These are phyloP conservation scores for Onygena corvina DNA, from an alignment of 2,329 filamentous ascomycete species.

Conservation along the genomic window DNA sequence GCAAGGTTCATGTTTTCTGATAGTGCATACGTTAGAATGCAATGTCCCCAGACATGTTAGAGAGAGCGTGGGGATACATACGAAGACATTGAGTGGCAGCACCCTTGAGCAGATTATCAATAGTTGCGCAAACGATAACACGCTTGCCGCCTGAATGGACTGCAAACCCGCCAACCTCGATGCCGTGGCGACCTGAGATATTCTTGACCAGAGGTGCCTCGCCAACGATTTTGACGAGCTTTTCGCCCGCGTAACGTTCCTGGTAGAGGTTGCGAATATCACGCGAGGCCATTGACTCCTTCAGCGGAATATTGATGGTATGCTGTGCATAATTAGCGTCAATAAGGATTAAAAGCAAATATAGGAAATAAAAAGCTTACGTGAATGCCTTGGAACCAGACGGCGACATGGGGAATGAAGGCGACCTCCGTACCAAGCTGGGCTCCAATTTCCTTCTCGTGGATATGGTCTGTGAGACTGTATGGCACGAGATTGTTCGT, in stretches of 20 bases:
- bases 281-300: slow-evolving; percentile 73
- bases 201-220: slow-evolving; percentile 76
- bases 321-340: slow-evolving; percentile 38
- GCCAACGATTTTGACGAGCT: slow-evolving; percentile 81
- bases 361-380: slow-evolving; percentile 26
- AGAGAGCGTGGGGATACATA: slow-evolving; percentile 39
- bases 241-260: slow-evolving; percentile 90
- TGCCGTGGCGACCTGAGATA: slow-evolving; percentile 72
- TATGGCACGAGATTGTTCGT: slow-evolving; percentile 85
- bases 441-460: slow-evolving; percentile 76
- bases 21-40: slow-evolving; percentile 10
- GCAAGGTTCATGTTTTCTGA: slow-evolving; percentile 85
- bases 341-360: slow-evolving; percentile 8
- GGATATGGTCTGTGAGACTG: slow-evolving; percentile 83
- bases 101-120: slow-evolving; percentile 89
- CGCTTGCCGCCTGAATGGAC: slow-evolving; percentile 80
- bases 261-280: slow-evolving; percentile 93
- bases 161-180: slow-evolving; percentile 93
- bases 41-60: neutral
- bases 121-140: slow-evolving; percentile 86
- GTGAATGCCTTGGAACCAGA: slow-evolving; percentile 93
- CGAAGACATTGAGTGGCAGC: slow-evolving; percentile 85
- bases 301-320: slow-evolving; percentile 80
- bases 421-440: slow-evolving; percentile 64
- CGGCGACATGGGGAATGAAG: slow-evolving; percentile 89